phyloP scores from a whole-genome alignment of 1,284 basidiomycete species.

The Cutaneotrichosporon cavernicola region DNA sequence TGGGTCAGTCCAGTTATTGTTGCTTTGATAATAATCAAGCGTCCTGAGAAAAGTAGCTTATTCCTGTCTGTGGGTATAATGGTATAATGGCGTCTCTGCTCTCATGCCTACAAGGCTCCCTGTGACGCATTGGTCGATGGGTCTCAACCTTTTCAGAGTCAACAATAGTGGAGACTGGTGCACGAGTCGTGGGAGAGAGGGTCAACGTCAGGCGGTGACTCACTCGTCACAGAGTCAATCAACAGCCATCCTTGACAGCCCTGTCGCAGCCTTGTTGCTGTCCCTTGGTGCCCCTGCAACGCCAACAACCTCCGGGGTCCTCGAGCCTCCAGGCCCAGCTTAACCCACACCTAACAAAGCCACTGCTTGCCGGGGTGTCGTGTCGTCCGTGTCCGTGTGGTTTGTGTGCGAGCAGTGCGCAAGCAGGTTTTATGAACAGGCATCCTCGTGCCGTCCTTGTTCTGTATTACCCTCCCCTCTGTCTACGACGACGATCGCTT shows the following conservation, averaged over 20 bases:
- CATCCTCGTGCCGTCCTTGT: background rate
- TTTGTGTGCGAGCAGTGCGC: background rate
- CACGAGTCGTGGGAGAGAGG: background rate
- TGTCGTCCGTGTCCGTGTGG: background rate
- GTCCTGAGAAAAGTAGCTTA: too few species aligned
- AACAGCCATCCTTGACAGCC: background rate
- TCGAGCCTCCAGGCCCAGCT: background rate
- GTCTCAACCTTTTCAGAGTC: too few species aligned
- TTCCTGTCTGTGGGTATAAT: too few species aligned
- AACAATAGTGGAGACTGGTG: background rate
- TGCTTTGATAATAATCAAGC: too few species aligned
- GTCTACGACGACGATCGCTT: background rate
- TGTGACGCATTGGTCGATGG: too few species aligned
- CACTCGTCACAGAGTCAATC: constrained; percentile 1
- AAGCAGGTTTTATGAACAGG: background rate
- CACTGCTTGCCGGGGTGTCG: background rate
- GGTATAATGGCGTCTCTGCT: too few species aligned
- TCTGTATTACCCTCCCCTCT: background rate
- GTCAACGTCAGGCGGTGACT: background rate
- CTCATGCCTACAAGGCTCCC: too few species aligned
- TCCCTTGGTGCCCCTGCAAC: background rate
- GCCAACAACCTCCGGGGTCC: constrained; percentile 1
- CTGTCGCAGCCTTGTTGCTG: background rate
- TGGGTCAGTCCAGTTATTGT: too few species aligned
- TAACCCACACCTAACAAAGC: background rate